Evolutionary conservation across 2,329 filamentous ascomycete genomes (phyloP), one percentile per base, ranked within the genome.

Genomic region (Fusarium fracticaudum): DNA sequence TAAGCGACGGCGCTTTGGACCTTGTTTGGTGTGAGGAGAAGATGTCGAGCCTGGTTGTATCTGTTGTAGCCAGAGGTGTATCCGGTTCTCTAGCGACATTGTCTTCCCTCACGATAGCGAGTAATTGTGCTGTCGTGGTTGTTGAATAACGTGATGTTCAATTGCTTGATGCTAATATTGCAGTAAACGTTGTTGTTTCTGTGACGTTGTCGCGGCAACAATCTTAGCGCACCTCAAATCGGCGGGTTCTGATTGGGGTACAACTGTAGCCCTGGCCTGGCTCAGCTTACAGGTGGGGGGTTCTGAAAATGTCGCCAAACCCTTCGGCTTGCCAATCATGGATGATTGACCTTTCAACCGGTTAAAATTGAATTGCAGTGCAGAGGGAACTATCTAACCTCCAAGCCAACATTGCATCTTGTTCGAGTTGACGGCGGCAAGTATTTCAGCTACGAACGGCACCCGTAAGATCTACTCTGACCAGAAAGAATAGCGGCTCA

Each of bases 321-420:
- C 13, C 33, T 33, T 33, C 33, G 33, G 13, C 33, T 33, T 33
- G 26, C 26, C 45, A 48, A 48, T 8, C 18, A 29, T 47, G 24
- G 18, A 48, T 48, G 4, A 48, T 5, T 31, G 26, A 31, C 45
- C 9, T 17, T 45, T 48, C 3, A 17, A 10, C 1, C 0, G 9
- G 6, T 6, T 3, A 3, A 47, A 29, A 47, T 22, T 29, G 44
- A 47, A 8, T 29, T 22, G 4, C 44, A 15, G 44, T 15, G 4
- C 8, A 4, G 18, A 47, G 12, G 7, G 44, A 29, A 8, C 5
- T 0, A 47, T 29, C 8, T 20, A 20, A 7, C 0, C 0, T 3
- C 4, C 24, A 47, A 15, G 24, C 18, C 44, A 29, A 7, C 12
- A 47, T 14, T 1, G 12, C 0, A 20, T 4, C 0, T 29, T 29